Base-by-base conservation (phyloP, 306 rosid genomes). In the Trifolium pratense region DNA sequence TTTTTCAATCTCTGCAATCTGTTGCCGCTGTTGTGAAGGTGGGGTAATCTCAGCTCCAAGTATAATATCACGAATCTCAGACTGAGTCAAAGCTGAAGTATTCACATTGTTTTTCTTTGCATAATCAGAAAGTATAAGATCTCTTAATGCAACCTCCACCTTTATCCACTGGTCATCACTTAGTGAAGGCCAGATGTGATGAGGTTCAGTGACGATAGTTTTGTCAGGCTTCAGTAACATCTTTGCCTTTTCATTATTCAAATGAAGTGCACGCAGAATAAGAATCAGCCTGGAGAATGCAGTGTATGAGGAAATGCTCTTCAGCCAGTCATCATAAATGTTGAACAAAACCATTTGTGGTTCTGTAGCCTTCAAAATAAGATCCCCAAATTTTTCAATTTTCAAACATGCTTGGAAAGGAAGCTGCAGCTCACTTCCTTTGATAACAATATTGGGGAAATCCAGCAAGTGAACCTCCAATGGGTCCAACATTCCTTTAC, bases 31-130 rank as follows among this genome's bases (percentile, higher is more conserved):
- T 81, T 95, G 99, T 48, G 99, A 95, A 68, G 99, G 99, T 66
- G 99, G 99, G 60, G 99, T 95, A 37, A 95, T 95, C 87, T 95
- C 99, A 78, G 97, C 99, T 68, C 99, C 99, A 55, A 95, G 99
- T 60, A 95, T 95, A 76, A 95, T 91, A 66, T 95, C 99, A 83
- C 99, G 99, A 59, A 95, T 95, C 84, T 95, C 99, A 51, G 99
- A 90, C 78, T 95, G 99, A 42, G 99, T 91, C 75, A 95, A 75
- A 42, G 99, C 97, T 11, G 97, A 95, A 70, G 99, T 95, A 73
- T 95, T 95, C 81, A 95, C 99, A 39, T 95, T 95, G 78, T 95
- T 95, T 89, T 95, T 95, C 90, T 95, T 95, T 63, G 99, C 99
- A 75, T 95, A 95, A 79, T 91, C 99, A 9, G 99, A 95, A 16